phyloP scores from a whole-genome alignment of 192 early-diverging fungal genomes.

The Entophlyctis luteolus region DNA sequence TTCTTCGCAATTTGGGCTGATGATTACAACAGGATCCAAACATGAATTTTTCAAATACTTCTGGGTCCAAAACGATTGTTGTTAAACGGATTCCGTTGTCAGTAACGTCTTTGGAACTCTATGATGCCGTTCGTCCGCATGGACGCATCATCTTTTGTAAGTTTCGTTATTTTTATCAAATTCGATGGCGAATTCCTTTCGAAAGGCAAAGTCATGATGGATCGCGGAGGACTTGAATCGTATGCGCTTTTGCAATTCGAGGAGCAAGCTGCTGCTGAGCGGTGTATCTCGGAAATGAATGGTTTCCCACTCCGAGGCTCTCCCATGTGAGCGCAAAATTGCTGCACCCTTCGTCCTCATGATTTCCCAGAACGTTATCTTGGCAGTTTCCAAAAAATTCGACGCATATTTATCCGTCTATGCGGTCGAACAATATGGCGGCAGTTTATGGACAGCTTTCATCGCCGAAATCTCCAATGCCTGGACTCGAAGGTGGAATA shows the following conservation, averaged over 20 bases:
- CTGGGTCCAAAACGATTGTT: slow-evolving; percentile 46
- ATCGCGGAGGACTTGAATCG: slow-evolving; percentile 41
- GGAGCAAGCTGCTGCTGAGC: slow-evolving; percentile 47
- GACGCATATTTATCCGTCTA: slow-evolving; percentile 46
- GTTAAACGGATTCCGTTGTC: slow-evolving; percentile 48
- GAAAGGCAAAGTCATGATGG: slow-evolving; percentile 45
- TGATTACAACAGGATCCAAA: slow-evolving; percentile 35
- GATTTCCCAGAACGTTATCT: slow-evolving; percentile 26
- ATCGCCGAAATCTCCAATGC: neutral
- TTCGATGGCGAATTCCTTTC: neutral
- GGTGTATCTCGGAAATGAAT: slow-evolving; percentile 43
- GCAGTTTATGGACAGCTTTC: neutral
- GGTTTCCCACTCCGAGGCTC: slow-evolving; percentile 32
- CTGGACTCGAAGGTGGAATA: slow-evolving; percentile 25
- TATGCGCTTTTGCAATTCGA: slow-evolving; percentile 52
- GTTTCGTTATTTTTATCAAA: no score
- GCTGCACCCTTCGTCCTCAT: neutral
- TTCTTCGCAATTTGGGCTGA: no score
- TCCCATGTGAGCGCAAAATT: slow-evolving; percentile 29
- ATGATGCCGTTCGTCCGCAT: slow-evolving; percentile 36
- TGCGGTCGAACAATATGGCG: neutral
- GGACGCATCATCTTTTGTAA: slow-evolving; percentile 51
- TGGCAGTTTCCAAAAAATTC: slow-evolving; percentile 52
- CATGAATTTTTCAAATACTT: slow-evolving; percentile 52
- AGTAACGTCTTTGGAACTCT: slow-evolving; percentile 41